Percentiles rank a stretch among this genome's conserved stretches.
Evolutionary conservation across 2,329 filamentous ascomycete genomes (phyloP).

Genomic region (Aureobasidium sp.): DNA sequence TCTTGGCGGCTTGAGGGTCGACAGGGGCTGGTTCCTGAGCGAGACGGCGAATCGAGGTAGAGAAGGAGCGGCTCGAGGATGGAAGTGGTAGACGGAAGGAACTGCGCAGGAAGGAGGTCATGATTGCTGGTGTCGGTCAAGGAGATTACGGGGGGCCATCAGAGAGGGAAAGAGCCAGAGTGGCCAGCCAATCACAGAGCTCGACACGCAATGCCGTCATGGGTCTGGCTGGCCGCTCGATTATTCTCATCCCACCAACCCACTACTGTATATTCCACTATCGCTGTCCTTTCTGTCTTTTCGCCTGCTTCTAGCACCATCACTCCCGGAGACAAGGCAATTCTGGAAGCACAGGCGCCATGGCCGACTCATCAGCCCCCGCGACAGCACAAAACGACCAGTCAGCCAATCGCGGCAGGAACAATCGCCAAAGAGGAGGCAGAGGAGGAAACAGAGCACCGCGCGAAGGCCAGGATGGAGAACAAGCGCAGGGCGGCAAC

Average conservation of each 20-base stretch:
- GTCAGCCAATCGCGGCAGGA: constrained; percentile 21
- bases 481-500: constrained; percentile 23
- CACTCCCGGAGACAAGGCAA: not conserved
- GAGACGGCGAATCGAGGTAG: not conserved
- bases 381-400: not conserved
- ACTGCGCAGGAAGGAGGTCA: not conserved
- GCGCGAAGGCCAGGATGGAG: constrained; percentile 19
- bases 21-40: constrained; percentile 8
- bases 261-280: not conserved
- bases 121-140: constrained; percentile 9
- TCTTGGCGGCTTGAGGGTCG: constrained; percentile 9
- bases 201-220: constrained; percentile 6
- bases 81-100: not conserved
- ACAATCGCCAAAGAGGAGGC: constrained; percentile 29
- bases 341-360: not conserved
- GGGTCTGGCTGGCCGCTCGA: not conserved
- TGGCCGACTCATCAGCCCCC: constrained; percentile 16
- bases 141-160: constrained; percentile 3
- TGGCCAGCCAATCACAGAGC: constrained; percentile 8
- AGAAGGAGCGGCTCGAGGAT: not conserved
- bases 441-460: constrained; percentile 31
- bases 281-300: not conserved
- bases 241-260: not conserved
- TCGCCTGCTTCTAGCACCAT: not conserved
- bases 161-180: not conserved